These are phyloP conservation scores for Truncatella angustata DNA, from an alignment of 2,329 filamentous ascomycete genomes.

Conservation along the genomic window DNA sequence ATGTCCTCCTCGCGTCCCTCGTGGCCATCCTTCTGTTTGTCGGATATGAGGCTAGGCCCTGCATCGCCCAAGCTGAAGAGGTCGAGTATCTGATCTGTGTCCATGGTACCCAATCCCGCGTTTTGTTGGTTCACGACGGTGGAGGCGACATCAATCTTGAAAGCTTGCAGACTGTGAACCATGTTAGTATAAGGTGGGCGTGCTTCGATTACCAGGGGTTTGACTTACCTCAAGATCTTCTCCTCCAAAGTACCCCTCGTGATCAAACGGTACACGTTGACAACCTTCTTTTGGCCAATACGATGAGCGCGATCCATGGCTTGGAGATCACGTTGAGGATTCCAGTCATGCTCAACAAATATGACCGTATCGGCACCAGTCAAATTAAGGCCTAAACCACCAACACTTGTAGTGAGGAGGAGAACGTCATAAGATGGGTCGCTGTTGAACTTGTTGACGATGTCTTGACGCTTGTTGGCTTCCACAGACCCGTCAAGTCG, in stretches of 20 bases:
- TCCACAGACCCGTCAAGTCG: slow-evolving; percentile 94
- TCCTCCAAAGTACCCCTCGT: slow-evolving; percentile 95
- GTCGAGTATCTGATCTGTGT: slow-evolving; percentile 96
- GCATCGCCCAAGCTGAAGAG: slow-evolving; percentile 88
- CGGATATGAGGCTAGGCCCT: slow-evolving; percentile 63
- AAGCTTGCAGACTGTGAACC: slow-evolving; percentile 74
- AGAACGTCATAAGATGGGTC: slow-evolving; percentile 96
- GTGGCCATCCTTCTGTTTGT: slow-evolving; percentile 56
- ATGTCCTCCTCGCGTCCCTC: slow-evolving; percentile 76
- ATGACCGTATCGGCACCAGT: slow-evolving; percentile 98
- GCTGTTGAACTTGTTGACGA: slow-evolving; percentile 98
- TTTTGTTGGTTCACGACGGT: slow-evolving; percentile 99
- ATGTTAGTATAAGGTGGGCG: slow-evolving; percentile 6
- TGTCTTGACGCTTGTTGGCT: slow-evolving; percentile 89
- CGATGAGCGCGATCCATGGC: slow-evolving; percentile 98
- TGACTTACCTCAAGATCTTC: slow-evolving; percentile 74
- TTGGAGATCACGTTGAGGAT: slow-evolving; percentile 96
- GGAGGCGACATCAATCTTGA: slow-evolving; percentile 98
- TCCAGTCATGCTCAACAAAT: slow-evolving; percentile 99
- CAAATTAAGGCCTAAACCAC: slow-evolving; percentile 89
- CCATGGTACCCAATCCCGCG: slow-evolving; percentile 86
- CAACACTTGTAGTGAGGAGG: slow-evolving; percentile 90
- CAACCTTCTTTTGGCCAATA: slow-evolving; percentile 99
- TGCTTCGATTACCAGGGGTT: too few species aligned
- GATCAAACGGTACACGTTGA: slow-evolving; percentile 96